These are phyloP conservation scores for Dalbergia oliveri DNA, from an alignment of 306 rosid genomes.

Conservation along the genomic window DNA sequence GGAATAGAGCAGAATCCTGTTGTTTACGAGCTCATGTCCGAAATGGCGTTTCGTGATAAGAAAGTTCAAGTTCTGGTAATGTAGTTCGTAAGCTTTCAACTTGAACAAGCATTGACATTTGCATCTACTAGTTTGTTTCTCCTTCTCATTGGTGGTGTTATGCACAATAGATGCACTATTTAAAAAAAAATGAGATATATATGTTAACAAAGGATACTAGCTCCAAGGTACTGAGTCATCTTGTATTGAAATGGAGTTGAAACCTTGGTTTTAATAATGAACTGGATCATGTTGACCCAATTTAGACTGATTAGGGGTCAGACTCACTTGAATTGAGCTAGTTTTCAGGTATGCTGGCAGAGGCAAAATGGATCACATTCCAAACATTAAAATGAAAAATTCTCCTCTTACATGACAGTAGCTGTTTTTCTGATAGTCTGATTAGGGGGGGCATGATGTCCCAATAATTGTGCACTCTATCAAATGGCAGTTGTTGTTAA, in stretches of 20 bases:
- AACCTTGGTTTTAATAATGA: background rate
- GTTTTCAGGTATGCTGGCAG: too few species aligned
- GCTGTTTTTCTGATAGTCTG: too few species aligned
- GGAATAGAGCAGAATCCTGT: constrained; percentile 96
- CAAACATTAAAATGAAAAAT: too few species aligned
- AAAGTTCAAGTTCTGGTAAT: constrained; percentile 77
- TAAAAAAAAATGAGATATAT: background rate
- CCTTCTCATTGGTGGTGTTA: background rate
- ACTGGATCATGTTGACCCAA: background rate
- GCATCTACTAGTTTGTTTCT: constrained; percentile 16
- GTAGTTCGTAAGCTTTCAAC: constrained; percentile 23
- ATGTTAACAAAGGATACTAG: background rate
- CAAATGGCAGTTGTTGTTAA: too few species aligned
- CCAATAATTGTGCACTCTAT: too few species aligned
- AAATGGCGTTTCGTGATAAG: constrained; percentile 87
- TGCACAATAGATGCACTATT: background rate
- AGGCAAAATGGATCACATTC: too few species aligned
- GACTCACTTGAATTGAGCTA: too few species aligned
- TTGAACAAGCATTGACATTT: constrained; percentile 3
- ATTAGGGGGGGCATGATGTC: too few species aligned
- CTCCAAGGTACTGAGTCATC: background rate
- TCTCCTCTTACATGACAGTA: too few species aligned
- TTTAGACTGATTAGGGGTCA: too few species aligned
- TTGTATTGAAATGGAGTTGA: background rate
- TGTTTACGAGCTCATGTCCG: constrained; percentile 86